Percentiles rank a stretch among this genome's conserved stretches.
phyloP scores from a whole-genome alignment of 768 basidiomycete species.

The Postia placenta region DNA sequence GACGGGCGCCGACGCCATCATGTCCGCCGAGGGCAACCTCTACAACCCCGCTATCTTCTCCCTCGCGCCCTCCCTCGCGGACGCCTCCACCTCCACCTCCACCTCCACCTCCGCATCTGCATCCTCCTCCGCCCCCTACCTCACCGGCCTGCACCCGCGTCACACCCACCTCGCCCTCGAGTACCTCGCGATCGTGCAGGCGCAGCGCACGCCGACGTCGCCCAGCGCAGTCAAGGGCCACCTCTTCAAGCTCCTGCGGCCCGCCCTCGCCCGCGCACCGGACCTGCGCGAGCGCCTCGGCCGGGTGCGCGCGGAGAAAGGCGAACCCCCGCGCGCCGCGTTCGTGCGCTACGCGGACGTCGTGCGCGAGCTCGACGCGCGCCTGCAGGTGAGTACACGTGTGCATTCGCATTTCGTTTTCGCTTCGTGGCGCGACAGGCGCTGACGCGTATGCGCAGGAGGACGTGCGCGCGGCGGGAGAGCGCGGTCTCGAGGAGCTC shows the following conservation, averaged over 20 bases:
- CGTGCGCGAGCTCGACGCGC: constrained; percentile 49
- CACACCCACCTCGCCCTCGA: constrained; percentile 71
- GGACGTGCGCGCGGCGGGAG: constrained; percentile 37
- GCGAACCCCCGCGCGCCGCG: constrained; percentile 22
- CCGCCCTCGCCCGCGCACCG: constrained; percentile 55
- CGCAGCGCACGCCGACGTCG: constrained; percentile 63
- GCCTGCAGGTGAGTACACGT: constrained; percentile 51
- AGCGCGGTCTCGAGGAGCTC: constrained; percentile 28
- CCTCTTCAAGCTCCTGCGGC: constrained; percentile 87
- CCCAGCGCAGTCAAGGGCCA: constrained; percentile 84
- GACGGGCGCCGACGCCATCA: constrained; percentile 89
- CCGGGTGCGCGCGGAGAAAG: constrained; percentile 27
- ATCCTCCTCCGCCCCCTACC: constrained; percentile 18
- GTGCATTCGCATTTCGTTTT: not conserved
- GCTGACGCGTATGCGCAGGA: no score
- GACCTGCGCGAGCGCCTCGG: constrained; percentile 76
- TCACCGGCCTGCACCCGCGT: constrained; percentile 43
- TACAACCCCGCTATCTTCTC: constrained; percentile 86
- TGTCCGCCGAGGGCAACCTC: constrained; percentile 92
- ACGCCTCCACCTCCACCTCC: constrained; percentile 1
- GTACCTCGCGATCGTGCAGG: constrained; percentile 76
- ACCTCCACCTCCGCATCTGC: constrained; percentile 3
- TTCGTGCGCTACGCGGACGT: constrained; percentile 43
- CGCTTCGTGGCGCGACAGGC: no score
- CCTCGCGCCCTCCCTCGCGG: constrained; percentile 9